Evolutionary conservation across 352 stramenopile species (phyloP).

Genomic region (Achlya hypogyna): DNA sequence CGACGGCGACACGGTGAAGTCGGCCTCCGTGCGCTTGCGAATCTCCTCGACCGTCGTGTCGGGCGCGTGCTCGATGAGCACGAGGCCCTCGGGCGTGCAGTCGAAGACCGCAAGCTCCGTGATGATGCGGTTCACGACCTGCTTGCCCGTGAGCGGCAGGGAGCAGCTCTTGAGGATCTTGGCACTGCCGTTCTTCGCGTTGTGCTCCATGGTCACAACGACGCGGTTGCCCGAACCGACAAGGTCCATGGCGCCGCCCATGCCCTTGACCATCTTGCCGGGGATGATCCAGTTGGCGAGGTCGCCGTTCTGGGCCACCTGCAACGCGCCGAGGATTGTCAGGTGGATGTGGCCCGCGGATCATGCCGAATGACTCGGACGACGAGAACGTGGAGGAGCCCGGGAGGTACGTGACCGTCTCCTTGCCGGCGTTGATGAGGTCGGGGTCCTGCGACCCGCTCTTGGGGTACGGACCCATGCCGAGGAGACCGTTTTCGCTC

Average conservation of each 20-base stretch:
- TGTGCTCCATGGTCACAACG: conserved; percentile 97
- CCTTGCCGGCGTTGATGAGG: conserved; percentile 96
- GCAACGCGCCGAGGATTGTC: conserved; percentile 93
- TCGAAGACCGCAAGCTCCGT: conserved; percentile 88
- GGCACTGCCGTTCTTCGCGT: conserved; percentile 86
- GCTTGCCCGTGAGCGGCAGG: conserved; percentile 91
- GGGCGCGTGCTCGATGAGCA: conserved; percentile 84
- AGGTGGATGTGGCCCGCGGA: conserved; percentile 93
- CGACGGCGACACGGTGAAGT: conserved; percentile 50
- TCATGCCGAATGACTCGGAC: conserved; percentile 95
- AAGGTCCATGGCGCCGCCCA: conserved; percentile 97
- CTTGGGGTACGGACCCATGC: conserved; percentile 88
- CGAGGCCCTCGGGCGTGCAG: conserved; percentile 55
- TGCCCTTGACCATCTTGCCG: conserved; percentile 95
- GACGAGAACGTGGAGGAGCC: conserved; percentile 92
- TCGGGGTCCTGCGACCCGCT: conserved; percentile 87
- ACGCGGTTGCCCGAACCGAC: conserved; percentile 89
- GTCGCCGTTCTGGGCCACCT: conserved; percentile 90
- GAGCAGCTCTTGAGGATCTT: conserved; percentile 93
- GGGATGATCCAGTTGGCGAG: conserved; percentile 95
- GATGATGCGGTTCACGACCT: conserved; percentile 90
- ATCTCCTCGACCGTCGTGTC: conserved; percentile 78
- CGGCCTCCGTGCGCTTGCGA: conserved; percentile 59
- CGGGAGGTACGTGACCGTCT: conserved; percentile 90
- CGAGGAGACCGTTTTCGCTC: conserved; percentile 94